Evolutionary conservation across 2,329 filamentous ascomycete species (phyloP).

Genomic region (Trichophyton verrucosum): DNA sequence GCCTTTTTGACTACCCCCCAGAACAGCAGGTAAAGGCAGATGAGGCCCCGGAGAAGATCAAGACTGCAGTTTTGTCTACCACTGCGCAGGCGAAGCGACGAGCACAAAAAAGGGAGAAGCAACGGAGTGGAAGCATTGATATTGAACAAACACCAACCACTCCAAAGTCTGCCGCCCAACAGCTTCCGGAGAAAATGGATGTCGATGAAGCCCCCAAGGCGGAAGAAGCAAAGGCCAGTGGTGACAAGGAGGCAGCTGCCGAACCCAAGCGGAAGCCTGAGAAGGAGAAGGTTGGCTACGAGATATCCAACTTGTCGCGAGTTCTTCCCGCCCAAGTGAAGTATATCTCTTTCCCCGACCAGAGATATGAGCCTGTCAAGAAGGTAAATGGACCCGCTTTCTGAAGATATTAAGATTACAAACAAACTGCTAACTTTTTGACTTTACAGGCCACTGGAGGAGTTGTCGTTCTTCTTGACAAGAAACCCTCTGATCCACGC

Average conservation of each 20-base stretch:
- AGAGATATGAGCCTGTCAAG: constrained; percentile 85
- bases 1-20: constrained; percentile 93
- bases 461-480: constrained; percentile 81
- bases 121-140: constrained; percentile 89
- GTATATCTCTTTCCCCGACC: constrained; percentile 83
- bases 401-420: background rate
- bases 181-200: constrained; percentile 74
- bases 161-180: constrained; percentile 48
- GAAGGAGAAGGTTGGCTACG: constrained; percentile 93
- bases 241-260: constrained; percentile 48
- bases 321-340: constrained; percentile 87
- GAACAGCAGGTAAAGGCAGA: constrained; percentile 92
- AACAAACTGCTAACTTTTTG: constrained; percentile 26
- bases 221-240: constrained; percentile 48
- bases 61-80: constrained; percentile 89
- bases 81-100: constrained; percentile 94
- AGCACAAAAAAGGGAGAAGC: constrained; percentile 85
- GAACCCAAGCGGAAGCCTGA: constrained; percentile 78
- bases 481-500: constrained; percentile 64
- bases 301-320: constrained; percentile 92
- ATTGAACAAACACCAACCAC: constrained; percentile 68
- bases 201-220: constrained; percentile 48
- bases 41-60: constrained; percentile 84
- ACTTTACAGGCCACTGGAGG: constrained; percentile 68
- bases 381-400: constrained; percentile 47